Conservation (phyloP, 805 yeast genomes). For the Spathaspora girioi region DNA sequence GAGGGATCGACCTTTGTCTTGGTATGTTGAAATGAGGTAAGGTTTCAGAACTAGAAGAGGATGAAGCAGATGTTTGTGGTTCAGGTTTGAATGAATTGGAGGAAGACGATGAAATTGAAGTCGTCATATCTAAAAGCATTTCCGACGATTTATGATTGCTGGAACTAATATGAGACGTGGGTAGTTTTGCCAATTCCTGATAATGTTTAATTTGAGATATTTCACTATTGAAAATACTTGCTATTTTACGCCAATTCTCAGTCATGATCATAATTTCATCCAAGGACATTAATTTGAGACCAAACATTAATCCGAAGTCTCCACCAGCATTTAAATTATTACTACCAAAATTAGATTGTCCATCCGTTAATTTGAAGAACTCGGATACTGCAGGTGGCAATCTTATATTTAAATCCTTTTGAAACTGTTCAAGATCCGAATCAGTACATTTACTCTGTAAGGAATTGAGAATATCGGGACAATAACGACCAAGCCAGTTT, state of each 20-base stretch:
- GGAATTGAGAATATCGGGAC: constrained; percentile 78
- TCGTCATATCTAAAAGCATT: constrained; percentile 5
- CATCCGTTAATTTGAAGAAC: constrained; percentile 80
- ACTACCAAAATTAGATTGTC: constrained; percentile 68
- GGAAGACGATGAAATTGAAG: constrained; percentile 7
- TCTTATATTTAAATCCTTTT: constrained; percentile 68
- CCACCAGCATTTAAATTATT: constrained; percentile 69
- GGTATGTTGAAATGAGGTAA: constrained; percentile 14
- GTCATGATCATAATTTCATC: constrained; percentile 81
- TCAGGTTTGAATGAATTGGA: not conserved
- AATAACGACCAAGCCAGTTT: constrained; percentile 73
- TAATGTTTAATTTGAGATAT: constrained; percentile 17
- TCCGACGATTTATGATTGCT: constrained; percentile 8
- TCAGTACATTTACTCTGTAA: constrained; percentile 75
- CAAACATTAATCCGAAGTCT: constrained; percentile 69
- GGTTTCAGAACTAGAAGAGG: not conserved
- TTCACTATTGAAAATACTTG: constrained; percentile 34
- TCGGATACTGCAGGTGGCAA: constrained; percentile 83
- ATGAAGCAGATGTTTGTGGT: not conserved
- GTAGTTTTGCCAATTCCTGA: constrained; percentile 19
- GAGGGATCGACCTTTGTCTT: constrained; percentile 71
- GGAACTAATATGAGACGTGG: constrained; percentile 14
- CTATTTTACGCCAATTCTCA: constrained; percentile 78
- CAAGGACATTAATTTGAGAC: constrained; percentile 72
- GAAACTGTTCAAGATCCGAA: constrained; percentile 78